A percentile compares a stretch with the other conserved stretches of the same genome.
Conservation (phyloP, 345 rosid species). For the Aethionema arabicum region DNA sequence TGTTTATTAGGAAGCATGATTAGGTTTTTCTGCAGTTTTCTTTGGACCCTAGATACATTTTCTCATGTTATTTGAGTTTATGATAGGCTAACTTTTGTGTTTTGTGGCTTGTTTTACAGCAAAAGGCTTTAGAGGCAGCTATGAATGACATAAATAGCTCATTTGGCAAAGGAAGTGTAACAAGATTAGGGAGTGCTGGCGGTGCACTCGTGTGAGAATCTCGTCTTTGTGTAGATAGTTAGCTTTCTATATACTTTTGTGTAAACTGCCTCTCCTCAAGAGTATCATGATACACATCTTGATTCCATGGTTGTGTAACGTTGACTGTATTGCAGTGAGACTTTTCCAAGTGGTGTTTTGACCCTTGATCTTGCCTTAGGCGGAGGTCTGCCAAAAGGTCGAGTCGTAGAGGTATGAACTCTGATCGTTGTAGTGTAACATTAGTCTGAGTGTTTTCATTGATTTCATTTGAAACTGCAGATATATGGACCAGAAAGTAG, state of each 20-base stretch:
- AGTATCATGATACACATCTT: background rate
- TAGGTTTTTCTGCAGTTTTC: background rate
- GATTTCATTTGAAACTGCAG: conserved; percentile 40
- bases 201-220: conserved; percentile 85
- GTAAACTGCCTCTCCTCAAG: background rate
- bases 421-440: background rate
- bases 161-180: conserved; percentile 96
- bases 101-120: conserved; percentile 45
- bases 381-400: conserved; percentile 92
- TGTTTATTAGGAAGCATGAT: too few relatives aligned
- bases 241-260: background rate
- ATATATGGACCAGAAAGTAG: conserved; percentile 96
- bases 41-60: background rate
- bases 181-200: conserved; percentile 93
- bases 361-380: conserved; percentile 95
- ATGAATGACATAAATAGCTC: conserved; percentile 85
- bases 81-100: background rate
- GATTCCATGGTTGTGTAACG: conserved; percentile 14
- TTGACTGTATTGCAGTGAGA: conserved; percentile 55
- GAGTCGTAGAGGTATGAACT: conserved; percentile 81
- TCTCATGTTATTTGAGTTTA: conserved; percentile 7
- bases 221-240: conserved; percentile 4
- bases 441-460: background rate
- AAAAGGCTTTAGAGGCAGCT: conserved; percentile 93
- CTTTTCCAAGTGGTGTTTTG: conserved; percentile 92